Conservation (phyloP, 768 basidiomycete genomes). For the Gyrodon lividus region DNA sequence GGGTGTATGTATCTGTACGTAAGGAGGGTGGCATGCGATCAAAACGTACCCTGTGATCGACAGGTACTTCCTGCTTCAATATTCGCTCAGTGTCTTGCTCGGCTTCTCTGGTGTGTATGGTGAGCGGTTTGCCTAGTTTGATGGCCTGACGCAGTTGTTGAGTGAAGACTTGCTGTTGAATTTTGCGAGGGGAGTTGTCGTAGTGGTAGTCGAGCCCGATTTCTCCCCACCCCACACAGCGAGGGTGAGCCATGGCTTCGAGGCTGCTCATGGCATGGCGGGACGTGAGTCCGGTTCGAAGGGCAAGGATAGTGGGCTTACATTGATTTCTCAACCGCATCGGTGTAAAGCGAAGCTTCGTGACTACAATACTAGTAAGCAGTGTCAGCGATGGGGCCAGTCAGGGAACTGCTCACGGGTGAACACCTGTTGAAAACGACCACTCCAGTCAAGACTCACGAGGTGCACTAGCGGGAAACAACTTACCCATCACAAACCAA, state of each 20-base stretch:
- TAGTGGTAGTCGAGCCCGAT: conserved; percentile 89
- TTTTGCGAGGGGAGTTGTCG: conserved; percentile 66
- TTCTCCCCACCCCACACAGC: conserved; percentile 87
- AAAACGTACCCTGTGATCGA: conserved; percentile 55
- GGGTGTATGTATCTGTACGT: background rate
- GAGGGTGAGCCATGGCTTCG: conserved; percentile 75
- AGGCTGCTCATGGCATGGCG: conserved; percentile 39
- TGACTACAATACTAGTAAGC: conserved; percentile 44
- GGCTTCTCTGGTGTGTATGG: conserved; percentile 85
- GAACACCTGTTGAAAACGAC: conserved; percentile 49
- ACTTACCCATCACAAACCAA: conserved; percentile 79
- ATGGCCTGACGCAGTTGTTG: conserved; percentile 72
- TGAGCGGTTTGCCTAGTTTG: conserved; percentile 68
- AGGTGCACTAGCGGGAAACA: background rate
- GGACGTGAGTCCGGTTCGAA: background rate
- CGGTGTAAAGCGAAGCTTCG: conserved; percentile 66
- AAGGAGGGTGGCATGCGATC: background rate
- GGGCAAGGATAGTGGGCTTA: conserved; percentile 30
- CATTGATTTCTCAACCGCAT: conserved; percentile 69
- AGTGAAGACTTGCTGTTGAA: conserved; percentile 64
- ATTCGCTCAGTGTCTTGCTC: conserved; percentile 81
- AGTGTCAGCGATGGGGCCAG: background rate
- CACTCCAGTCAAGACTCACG: background rate
- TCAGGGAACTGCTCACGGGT: conserved; percentile 51
- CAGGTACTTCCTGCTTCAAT: conserved; percentile 72